A percentile compares a stretch with the other conserved stretches of the same genome.
Evolutionary conservation across 2,329 filamentous ascomycete species (phyloP).

Genomic region (Diaporthe batatas): DNA sequence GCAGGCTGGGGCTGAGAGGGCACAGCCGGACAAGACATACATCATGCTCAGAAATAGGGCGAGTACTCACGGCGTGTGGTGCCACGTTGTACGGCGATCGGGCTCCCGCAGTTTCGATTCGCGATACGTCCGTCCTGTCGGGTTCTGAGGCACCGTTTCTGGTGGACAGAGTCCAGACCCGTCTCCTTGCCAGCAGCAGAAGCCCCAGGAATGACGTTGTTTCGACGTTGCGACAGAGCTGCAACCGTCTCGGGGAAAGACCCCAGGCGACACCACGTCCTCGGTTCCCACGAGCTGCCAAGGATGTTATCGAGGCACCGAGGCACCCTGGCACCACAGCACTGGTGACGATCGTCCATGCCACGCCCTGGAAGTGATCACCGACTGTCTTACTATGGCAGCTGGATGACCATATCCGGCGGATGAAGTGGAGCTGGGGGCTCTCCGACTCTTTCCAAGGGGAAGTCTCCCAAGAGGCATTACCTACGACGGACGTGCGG

Average conservation of each 20-base stretch:
- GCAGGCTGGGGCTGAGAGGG: slow-evolving; percentile 1
- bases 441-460: neutral
- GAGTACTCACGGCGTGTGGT: neutral
- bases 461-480: neutral
- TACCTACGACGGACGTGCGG: neutral
- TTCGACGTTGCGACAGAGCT: slow-evolving; percentile 18
- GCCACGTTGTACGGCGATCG: slow-evolving; percentile 8
- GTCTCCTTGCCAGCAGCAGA: neutral
- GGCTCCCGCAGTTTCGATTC: neutral
- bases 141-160: slow-evolving; percentile 2
- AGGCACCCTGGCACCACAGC: neutral
- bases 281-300: neutral
- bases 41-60: neutral
- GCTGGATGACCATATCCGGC: slow-evolving; percentile 11
- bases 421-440: neutral
- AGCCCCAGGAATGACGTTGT: slow-evolving; percentile 27
- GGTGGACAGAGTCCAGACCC: neutral
- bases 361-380: neutral
- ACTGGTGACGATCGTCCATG: neutral
- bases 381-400: neutral
- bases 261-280: slow-evolving; percentile 3
- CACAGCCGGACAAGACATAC: neutral
- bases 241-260: slow-evolving; percentile 3
- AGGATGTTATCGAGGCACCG: neutral
- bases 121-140: neutral